Percentiles rank a stretch among this genome's conserved stretches.
These are phyloP conservation scores for Torulaspora quercuum DNA, from an alignment of 805 yeast species.

Conservation along the genomic window DNA sequence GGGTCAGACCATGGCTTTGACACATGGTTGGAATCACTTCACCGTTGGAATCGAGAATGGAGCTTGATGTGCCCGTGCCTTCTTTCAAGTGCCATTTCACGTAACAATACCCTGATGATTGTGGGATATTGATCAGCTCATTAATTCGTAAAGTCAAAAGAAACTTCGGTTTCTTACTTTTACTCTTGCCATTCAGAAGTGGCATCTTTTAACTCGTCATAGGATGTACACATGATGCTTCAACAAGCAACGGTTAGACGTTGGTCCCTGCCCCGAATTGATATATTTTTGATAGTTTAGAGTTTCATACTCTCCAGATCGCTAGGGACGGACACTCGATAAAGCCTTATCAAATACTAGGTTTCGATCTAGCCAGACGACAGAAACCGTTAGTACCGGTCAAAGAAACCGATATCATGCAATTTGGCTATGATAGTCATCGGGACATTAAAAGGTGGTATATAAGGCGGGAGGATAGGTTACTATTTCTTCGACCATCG, in stretches of 20 bases:
- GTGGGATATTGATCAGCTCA: slow-evolving; percentile 83
- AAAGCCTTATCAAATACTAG: no score
- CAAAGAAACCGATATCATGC: no score
- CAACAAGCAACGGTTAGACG: no score
- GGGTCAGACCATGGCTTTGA: slow-evolving; percentile 42
- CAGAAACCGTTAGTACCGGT: no score
- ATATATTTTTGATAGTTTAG: no score
- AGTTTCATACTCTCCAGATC: no score
- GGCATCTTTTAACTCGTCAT: slow-evolving; percentile 14
- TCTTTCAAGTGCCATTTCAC: slow-evolving; percentile 64
- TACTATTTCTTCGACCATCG: neutral
- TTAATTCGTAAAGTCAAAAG: slow-evolving; percentile 54
- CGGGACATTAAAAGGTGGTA: slow-evolving; percentile 6
- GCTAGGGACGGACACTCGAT: no score
- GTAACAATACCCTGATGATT: slow-evolving; percentile 62
- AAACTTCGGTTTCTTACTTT: slow-evolving; percentile 55
- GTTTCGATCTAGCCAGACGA: no score
- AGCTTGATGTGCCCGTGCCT: slow-evolving; percentile 31
- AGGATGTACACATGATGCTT: no score
- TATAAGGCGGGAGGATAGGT: slow-evolving; percentile 2
- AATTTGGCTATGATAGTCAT: no score
- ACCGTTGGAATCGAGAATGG: slow-evolving; percentile 12
- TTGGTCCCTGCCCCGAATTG: no score
- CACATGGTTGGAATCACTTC: slow-evolving; percentile 33
- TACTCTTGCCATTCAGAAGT: slow-evolving; percentile 20